phyloP scores from a whole-genome alignment of 1,139 yeast species.

The Blastobotrys petasosporus region DNA sequence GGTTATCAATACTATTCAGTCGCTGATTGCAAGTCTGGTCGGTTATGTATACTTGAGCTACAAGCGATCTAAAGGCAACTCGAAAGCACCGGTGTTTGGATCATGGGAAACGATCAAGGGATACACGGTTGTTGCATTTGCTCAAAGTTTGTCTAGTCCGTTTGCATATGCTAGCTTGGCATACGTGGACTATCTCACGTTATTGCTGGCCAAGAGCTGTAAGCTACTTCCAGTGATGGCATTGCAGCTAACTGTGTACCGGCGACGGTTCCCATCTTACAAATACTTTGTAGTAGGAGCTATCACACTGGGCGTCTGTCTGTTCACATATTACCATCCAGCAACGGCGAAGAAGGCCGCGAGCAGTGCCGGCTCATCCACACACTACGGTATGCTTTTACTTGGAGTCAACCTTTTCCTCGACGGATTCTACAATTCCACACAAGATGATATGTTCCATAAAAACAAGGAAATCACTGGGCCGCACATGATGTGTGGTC shows the following conservation, averaged over 20 bases:
- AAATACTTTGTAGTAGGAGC: slow-evolving; percentile 70
- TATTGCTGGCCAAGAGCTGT: slow-evolving; percentile 84
- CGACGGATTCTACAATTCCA: slow-evolving; percentile 89
- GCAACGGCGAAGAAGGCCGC: slow-evolving; percentile 21
- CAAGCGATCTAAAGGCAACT: slow-evolving; percentile 23
- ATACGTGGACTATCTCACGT: slow-evolving; percentile 82
- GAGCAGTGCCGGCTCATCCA: slow-evolving; percentile 14
- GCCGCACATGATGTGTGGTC: slow-evolving; percentile 78
- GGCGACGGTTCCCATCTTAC: slow-evolving; percentile 63
- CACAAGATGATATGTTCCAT: slow-evolving; percentile 80
- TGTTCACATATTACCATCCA: slow-evolving; percentile 57
- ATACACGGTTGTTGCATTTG: slow-evolving; percentile 59
- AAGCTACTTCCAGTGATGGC: slow-evolving; percentile 89
- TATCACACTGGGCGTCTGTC: slow-evolving; percentile 75
- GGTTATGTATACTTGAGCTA: slow-evolving; percentile 56
- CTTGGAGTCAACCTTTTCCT: slow-evolving; percentile 60
- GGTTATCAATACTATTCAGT: slow-evolving; percentile 67
- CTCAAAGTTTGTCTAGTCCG: slow-evolving; percentile 81
- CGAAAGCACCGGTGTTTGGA: slow-evolving; percentile 30
- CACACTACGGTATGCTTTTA: slow-evolving; percentile 51
- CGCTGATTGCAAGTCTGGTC: slow-evolving; percentile 60
- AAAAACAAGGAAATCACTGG: slow-evolving; percentile 51
- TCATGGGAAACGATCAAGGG: slow-evolving; percentile 34
- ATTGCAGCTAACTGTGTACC: slow-evolving; percentile 69
- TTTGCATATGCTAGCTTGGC: slow-evolving; percentile 66